Conservation (phyloP, 2,329 filamentous ascomycete species). For the Fusarium veterinarium region DNA sequence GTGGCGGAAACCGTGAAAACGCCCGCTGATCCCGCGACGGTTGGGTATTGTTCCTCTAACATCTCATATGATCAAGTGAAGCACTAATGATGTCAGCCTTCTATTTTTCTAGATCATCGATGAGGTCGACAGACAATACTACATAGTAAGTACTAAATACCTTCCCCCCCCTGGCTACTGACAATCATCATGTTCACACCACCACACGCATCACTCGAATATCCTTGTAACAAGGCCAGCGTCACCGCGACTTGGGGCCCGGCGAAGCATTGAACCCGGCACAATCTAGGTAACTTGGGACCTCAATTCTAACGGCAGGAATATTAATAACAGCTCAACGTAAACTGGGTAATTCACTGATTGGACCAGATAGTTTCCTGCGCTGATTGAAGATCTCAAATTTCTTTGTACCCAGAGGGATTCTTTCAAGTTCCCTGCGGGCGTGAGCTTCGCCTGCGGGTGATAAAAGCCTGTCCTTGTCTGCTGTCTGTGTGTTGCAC, state of each 20-base stretch:
- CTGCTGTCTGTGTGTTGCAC: neutral
- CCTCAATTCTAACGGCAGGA: too few relatives aligned
- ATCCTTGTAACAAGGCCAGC: conserved; percentile 11
- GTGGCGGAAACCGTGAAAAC: conserved; percentile 24
- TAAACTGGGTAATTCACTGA: neutral
- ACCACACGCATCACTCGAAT: neutral
- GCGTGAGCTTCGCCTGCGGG: neutral
- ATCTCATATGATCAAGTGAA: conserved; percentile 25
- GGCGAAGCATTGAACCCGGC: neutral
- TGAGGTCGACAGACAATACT: conserved; percentile 10
- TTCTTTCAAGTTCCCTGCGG: neutral
- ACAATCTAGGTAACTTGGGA: neutral
- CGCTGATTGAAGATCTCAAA: neutral
- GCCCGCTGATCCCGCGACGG: conserved; percentile 19
- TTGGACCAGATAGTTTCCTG: neutral
- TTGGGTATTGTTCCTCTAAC: conserved; percentile 13
- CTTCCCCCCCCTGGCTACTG: neutral
- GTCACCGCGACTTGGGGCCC: conserved; percentile 8
- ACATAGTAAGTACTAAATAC: neutral
- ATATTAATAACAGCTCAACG: neutral
- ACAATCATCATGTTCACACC: conserved; percentile 9
- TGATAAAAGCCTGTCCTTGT: conserved; percentile 21
- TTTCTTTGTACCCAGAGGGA: neutral
- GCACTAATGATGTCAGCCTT: conserved; percentile 23
- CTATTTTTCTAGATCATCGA: neutral